Base-by-base conservation (phyloP, 768 basidiomycete species). In the Psilocybe cubensis region DNA sequence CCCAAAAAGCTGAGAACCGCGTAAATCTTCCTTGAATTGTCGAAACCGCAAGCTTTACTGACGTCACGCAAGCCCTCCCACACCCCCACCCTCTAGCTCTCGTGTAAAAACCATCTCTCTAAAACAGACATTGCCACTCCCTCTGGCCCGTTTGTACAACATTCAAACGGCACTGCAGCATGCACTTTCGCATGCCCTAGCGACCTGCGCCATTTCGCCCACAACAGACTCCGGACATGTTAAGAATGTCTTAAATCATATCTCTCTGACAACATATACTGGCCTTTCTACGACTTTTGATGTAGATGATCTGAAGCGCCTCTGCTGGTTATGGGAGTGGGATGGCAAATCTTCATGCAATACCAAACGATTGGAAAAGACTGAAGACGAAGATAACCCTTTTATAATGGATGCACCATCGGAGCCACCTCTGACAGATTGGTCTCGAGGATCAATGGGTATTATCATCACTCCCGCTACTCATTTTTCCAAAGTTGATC, bases 251-350 rank as follows among this genome's bases (percentile, higher is more conserved):
- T 78, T 94, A 45, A 93, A 91, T 64, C 86, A 92, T 65, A 68
- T 89, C 47, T 88, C 92, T 33, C 70, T 92, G 45, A 77, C 77
- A 48, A 86, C 86, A 24, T 91, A 91, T 68, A 67, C 83, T 29
- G 91, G 89, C 8, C 74, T 93, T 41, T 74, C 82, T 1, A 80
- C 85, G 3, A 81, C 83, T 53, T 86, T 91, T 61, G 80, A 82
- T 28, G 60, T 85, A n/a, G 82, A 87, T 47, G 92, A 92, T 65
- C 76, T 94, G 44, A 83, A 77, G 55, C 80, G 88, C 57, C 79
- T 94, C 18, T 93, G 92, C 72, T 94, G 92, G 92, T 58, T 94
- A 14, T 93, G 92, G 91, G 92, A 94, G 68, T 94, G 92, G 92
- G 86, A 92, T 65, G 80, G 82, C 5, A 70, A 80, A 42, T 59